Evolutionary conservation across 345 rosid genomes (phyloP), one percentile per base, ranked within the genome.

Genomic region (Arabis alpina): DNA sequence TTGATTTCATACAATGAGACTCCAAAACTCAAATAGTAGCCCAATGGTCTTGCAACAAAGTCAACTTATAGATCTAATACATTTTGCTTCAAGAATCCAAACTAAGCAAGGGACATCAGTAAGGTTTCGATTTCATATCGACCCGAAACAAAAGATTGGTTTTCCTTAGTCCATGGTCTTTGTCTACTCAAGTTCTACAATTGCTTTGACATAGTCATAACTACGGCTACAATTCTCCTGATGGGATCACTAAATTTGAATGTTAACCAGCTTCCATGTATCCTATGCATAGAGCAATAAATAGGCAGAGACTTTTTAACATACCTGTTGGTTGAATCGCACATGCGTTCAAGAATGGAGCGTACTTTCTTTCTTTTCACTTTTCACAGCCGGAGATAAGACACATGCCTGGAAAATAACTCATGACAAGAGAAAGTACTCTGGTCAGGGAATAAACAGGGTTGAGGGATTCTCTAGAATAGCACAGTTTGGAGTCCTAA

Each of bases 291-390:
- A 49, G 58, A 64, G 43, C 13, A 10, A 68, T 32, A 15, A 15
- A 58, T 41, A 34, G 10, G 51, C 23, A 43, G 63, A 54, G 54
- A 23, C 2, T 43, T 59, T 47, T 54, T 28, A 34, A 78, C 87
- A 84, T 83, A 78, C 99, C 99, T 90, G 87, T 90, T 85, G 62
- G 89, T 68, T 67, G 79, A 78, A 71, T 83, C 92, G 12, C 81
- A 87, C 72, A 87, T 41, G 47, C 84, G 88, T 80, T 95, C 98
- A 68, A 95, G 96, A 69, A 95, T 88, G 54, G 94, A 77, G 13
- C 97, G 90, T 25, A 90, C 91, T 88, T 95, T 95, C 16, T 41
- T 10, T 0, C 90, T 91, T 91, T 82, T 95, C 98, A 61, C 94
- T 57, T 80, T 92, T 95, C 16, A 54, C 63, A 34, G 92, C 72